These are phyloP conservation scores for Cercophora newfieldiana DNA, from an alignment of 495 filamentous ascomycete genomes.

Conservation along the genomic window DNA sequence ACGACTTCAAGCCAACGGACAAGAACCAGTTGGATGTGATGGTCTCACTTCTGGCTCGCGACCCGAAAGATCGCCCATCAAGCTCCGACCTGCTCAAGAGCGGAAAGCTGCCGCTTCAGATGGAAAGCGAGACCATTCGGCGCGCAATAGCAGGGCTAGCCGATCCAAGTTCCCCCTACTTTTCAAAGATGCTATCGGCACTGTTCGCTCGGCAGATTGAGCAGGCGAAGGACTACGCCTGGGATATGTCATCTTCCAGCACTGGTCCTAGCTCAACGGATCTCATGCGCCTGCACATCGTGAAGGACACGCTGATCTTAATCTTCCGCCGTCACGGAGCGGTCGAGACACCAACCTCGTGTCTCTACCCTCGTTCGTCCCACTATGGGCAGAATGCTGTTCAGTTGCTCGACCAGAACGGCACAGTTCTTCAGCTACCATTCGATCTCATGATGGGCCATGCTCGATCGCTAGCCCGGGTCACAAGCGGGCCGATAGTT, in stretches of 20 bases:
- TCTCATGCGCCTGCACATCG: conserved; percentile 68
- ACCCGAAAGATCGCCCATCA: conserved; percentile 78
- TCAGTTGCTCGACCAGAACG: conserved; percentile 76
- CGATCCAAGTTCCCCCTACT: conserved; percentile 82
- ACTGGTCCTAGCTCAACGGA: conserved; percentile 55
- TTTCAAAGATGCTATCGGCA: conserved; percentile 80
- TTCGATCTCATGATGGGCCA: conserved; percentile 90
- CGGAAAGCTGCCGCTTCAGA: conserved; percentile 83
- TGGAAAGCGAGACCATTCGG: conserved; percentile 88
- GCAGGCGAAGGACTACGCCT: conserved; percentile 80
- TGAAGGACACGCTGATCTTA: conserved; percentile 70
- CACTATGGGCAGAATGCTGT: conserved; percentile 69
- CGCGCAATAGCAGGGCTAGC: conserved; percentile 77
- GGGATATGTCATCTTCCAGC: conserved; percentile 67
- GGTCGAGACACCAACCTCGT: conserved; percentile 71
- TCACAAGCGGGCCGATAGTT: conserved; percentile 55
- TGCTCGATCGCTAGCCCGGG: conserved; percentile 78
- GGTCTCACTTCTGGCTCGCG: conserved; percentile 75
- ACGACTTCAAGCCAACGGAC: conserved; percentile 72
- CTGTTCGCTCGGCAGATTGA: conserved; percentile 72
- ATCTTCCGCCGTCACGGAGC: conserved; percentile 94
- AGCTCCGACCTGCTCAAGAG: conserved; percentile 81
- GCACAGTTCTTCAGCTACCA: conserved; percentile 84
- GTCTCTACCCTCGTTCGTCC: conserved; percentile 76
- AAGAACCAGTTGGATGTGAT: conserved; percentile 74